Conservation (phyloP, 148 eudicot genomes). For the Rhododendron ovatum region DNA sequence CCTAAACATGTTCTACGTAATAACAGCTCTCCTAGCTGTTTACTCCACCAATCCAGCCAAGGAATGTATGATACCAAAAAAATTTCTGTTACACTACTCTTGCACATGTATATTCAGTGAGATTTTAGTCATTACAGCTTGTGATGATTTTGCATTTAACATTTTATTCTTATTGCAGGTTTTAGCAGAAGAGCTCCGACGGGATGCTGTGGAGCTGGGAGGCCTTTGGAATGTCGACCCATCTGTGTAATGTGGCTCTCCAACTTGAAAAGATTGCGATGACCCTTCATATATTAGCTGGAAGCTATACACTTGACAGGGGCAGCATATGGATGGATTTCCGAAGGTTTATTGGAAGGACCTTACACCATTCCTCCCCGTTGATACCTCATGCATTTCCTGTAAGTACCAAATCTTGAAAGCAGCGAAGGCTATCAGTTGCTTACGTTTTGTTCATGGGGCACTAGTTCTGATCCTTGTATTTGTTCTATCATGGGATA, state of each 20-base stretch:
- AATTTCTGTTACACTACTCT: too few species aligned
- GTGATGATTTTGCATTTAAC: background rate
- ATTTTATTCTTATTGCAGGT: conserved; percentile 10
- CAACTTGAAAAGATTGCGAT: conserved; percentile 11
- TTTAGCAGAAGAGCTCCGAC: conserved; percentile 7
- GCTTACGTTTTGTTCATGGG: background rate
- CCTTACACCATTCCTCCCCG: conserved; percentile 16
- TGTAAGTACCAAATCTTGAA: background rate
- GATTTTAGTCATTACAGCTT: background rate
- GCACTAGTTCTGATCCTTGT: background rate
- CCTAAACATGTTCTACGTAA: too few species aligned
- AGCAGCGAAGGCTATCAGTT: background rate
- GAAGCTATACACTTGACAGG: conserved; percentile 14
- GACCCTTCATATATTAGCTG: conserved; percentile 28
- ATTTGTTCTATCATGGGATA: background rate
- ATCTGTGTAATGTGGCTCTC: conserved; percentile 7
- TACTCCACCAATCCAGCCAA: background rate
- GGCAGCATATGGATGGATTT: conserved; percentile 21
- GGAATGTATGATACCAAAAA: background rate
- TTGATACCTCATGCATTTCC: background rate
- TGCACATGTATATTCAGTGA: background rate
- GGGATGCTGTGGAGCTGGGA: conserved; percentile 32
- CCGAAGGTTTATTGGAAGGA: conserved; percentile 22
- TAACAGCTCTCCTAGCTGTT: too few species aligned
- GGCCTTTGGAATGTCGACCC: conserved; percentile 22